Evolutionary conservation across 1,284 basidiomycete species (phyloP), one percentile per base, ranked within the genome.

Genomic region (Anthracocystis setariae): DNA sequence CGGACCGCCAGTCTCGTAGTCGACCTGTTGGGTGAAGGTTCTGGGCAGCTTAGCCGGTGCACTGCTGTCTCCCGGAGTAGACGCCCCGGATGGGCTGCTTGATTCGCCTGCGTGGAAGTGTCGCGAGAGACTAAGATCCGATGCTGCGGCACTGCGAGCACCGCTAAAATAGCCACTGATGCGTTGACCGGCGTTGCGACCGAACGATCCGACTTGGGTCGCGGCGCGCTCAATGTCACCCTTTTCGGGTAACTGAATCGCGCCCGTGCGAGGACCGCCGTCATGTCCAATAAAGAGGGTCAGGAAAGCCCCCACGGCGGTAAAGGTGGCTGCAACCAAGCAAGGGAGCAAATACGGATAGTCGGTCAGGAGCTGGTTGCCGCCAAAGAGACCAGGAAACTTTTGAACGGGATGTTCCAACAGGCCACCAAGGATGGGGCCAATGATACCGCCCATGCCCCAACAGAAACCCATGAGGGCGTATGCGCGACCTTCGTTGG

Each of bases 321-420:
- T 85, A 47, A 81, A 80, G 8, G 59, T 61, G 1, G 84, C 81
- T 0, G 83, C 80, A 8, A 95, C 85, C n/a, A 87, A 84, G 74
- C 92, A 94, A 0, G 95, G 95, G 3, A 99, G 86, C 33, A 98
- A 86, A 83, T 98, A 99, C 0, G 96, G 96, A 80, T 92, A 94
- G 10, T 86, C 85, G 18, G 88, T 86, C 81, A 98, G 92, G 8
- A 97, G 80, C 8, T 87, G 75, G 60, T 75, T 75, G 0, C 55
- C 51, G 40, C 85, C 87, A 80, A 97, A 92, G 15, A 89, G 81
- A 1, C 86, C 85, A 1, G 93, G 91, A 88, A 91, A 94, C 82
- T 95, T 96, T 56, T 87, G 86, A 0, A 89, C 91, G 2, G 94
- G 94, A 60, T 82, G 77, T 46, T 62, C 52, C 54, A 73, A 76